Evolutionary conservation across 2,329 filamentous ascomycete species (phyloP).

Genomic region (Colletotrichum neosansevieriae): DNA sequence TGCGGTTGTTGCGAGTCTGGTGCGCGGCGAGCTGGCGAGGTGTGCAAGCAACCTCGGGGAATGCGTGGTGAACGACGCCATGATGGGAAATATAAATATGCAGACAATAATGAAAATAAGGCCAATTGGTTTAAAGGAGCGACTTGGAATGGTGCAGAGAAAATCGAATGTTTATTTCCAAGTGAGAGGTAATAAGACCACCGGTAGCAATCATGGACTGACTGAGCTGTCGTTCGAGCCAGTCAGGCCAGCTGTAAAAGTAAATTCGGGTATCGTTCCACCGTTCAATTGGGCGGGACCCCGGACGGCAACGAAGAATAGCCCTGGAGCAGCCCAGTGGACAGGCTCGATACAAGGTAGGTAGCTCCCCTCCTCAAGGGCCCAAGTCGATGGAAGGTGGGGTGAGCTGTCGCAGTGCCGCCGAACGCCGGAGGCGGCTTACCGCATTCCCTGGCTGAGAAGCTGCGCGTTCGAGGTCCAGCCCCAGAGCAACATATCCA

Average conservation of each 20-base stretch:
- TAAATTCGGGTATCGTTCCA: slow-evolving; percentile 40
- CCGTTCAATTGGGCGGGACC: slow-evolving; percentile 31
- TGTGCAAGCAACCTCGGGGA: slow-evolving; percentile 38
- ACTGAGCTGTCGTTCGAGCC: slow-evolving; percentile 36
- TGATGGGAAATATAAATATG: slow-evolving; percentile 31
- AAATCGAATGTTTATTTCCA: slow-evolving; percentile 37
- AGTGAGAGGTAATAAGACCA: slow-evolving; percentile 34
- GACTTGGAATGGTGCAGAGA: slow-evolving; percentile 22
- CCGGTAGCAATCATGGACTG: slow-evolving; percentile 36
- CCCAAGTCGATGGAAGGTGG: slow-evolving; percentile 18
- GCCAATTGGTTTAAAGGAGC: slow-evolving; percentile 11
- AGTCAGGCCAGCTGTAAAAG: slow-evolving; percentile 40
- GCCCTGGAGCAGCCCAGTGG: neutral
- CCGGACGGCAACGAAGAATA: slow-evolving; percentile 14
- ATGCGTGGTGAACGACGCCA: slow-evolving; percentile 29
- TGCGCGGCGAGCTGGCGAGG: slow-evolving; percentile 28
- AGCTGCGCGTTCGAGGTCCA: neutral
- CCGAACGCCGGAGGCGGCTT: slow-evolving; percentile 33
- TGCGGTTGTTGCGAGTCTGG: slow-evolving; percentile 22
- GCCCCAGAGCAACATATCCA: neutral
- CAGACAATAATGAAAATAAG: slow-evolving; percentile 11
- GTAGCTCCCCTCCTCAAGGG: slow-evolving; percentile 4
- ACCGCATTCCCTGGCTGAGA: slow-evolving; percentile 4
- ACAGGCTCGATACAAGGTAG: slow-evolving; percentile 7
- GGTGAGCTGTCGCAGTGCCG: slow-evolving; percentile 29